A percentile compares a stretch with the other conserved stretches of the same genome.
These are phyloP conservation scores for Fusarium sp. DNA, from an alignment of 2,329 filamentous ascomycete species.

Conservation along the genomic window DNA sequence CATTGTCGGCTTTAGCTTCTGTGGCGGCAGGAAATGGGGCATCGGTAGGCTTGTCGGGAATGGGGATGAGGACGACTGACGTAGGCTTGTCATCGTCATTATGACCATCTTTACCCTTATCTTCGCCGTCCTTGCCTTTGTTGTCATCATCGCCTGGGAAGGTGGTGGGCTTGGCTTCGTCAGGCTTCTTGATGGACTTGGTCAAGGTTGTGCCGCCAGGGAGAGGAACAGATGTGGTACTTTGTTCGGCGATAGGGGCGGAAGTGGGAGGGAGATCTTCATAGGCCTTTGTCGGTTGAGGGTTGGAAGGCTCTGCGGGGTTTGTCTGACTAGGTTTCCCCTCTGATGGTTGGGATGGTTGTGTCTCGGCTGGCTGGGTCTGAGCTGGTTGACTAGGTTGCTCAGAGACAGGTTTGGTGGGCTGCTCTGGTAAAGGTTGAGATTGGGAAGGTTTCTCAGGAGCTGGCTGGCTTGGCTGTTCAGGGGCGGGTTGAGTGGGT, in stretches of 20 bases:
- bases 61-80: slow-evolving; percentile 46
- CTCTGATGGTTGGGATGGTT: slow-evolving; percentile 8
- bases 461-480: slow-evolving; percentile 11
- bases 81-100: slow-evolving; percentile 29
- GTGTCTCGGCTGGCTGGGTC: background rate
- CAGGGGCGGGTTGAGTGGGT: slow-evolving; percentile 4
- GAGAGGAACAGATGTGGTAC: slow-evolving; percentile 21
- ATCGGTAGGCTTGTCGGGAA: slow-evolving; percentile 37
- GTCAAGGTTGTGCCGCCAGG: slow-evolving; percentile 40
- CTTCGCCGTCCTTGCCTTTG: background rate
- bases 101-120: background rate
- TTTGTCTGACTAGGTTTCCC: slow-evolving; percentile 20
- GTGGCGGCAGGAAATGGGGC: slow-evolving; percentile 27
- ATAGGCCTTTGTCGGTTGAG: slow-evolving; percentile 30
- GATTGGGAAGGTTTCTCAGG: background rate
- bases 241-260: slow-evolving; percentile 17
- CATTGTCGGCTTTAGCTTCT: slow-evolving; percentile 19
- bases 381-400: slow-evolving; percentile 13
- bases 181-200: slow-evolving; percentile 45
- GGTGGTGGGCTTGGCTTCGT: slow-evolving; percentile 24
- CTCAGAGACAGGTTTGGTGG: slow-evolving; percentile 12
- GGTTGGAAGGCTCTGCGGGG: slow-evolving; percentile 8
- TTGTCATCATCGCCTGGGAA: slow-evolving; percentile 8
- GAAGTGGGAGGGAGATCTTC: slow-evolving; percentile 17
- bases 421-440: background rate